Percentiles rank a stretch among this genome's conserved stretches.
phyloP scores from a whole-genome alignment of 495 filamentous ascomycete genomes.

The Trichoderma orchidacearum region DNA sequence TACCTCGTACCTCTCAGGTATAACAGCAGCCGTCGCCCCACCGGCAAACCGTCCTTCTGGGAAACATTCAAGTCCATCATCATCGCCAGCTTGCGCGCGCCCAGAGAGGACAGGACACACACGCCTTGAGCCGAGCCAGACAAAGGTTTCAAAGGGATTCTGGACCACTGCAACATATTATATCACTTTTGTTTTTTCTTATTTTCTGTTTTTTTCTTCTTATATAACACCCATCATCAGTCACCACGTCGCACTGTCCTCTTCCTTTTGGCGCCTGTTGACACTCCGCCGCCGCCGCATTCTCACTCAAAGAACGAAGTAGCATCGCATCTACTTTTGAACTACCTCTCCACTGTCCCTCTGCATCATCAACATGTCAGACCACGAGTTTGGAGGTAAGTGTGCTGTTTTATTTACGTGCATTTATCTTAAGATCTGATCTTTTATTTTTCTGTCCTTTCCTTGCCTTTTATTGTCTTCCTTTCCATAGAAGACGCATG shows the following conservation, averaged over 20 bases:
- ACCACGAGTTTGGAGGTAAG: constrained; percentile 75
- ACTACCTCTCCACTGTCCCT: not conserved
- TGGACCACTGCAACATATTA: too few relatives aligned
- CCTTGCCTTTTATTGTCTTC: not conserved
- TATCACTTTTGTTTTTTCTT: not conserved
- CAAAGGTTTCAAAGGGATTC: too few relatives aligned
- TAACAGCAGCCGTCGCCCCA: not conserved
- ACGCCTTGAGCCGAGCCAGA: too few relatives aligned
- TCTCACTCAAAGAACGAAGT: not conserved
- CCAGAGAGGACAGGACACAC: not conserved
- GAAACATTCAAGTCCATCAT: not conserved
- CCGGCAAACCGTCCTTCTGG: not conserved
- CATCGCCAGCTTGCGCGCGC: not conserved
- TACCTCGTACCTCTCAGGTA: not conserved
- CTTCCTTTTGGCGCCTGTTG: not conserved
- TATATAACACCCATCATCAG: too few relatives aligned
- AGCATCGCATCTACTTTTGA: not conserved
- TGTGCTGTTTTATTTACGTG: constrained; percentile 6
- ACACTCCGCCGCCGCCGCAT: not conserved
- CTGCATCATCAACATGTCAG: constrained; percentile 52
- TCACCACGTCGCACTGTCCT: too few relatives aligned
- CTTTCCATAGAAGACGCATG: too few relatives aligned
- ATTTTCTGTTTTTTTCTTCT: not conserved
- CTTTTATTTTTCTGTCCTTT: not conserved
- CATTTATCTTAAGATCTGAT: not conserved